Evolutionary conservation across 176 grass and related monocot genomes (phyloP), one percentile per base, ranked within the genome.

Genomic region (Oryza officinalis): DNA sequence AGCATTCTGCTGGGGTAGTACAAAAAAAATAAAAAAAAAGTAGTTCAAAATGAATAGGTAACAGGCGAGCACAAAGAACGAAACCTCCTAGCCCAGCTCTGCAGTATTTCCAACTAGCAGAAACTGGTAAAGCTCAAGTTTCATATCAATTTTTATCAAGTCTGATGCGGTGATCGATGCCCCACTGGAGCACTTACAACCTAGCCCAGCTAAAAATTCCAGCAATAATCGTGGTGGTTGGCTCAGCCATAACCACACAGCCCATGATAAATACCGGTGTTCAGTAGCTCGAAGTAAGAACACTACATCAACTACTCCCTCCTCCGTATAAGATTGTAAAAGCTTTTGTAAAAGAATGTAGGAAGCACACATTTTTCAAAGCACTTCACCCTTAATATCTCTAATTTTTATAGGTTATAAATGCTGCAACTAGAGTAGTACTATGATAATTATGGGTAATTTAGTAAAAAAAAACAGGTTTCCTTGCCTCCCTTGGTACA

Each of bases 101-200:
- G 20, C 6, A 44, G 15, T 78, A 67, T 43, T 68, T 46, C 18
- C 57, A 82, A 73, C 44, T 22, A 82, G 22, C 15, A 86, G 14
- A 76, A 78, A 77, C 65, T 76, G 27, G 68, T 75, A 67, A 32
- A 65, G 11, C 13, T 14, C 23, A 69, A 85, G 27, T 71, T 80
- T 13, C 23, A 75, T 31, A 85, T 69, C 22, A 27, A 60, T 23
- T n/a, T 60, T n/a, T 60, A 22, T n/a, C 20, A 69, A 32, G 71
- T 63, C 72, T 79, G 37, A 32, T 57, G 52, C 20, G 0, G 52
- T 57, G 52, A 57, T 38, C 8, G 7, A 8, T 52, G 38, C 43
- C 60, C 84, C 31, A 61, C 3, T 71, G 25, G 63, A 86, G 41
- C 45, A 26, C 5, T 45, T 46, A 79, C 32, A 79, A 6, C 15